Percentiles rank a stretch among this genome's conserved stretches.
These are phyloP conservation scores for Globisporangium takayamanum DNA, from an alignment of 352 stramenopile genomes.

Conservation along the genomic window DNA sequence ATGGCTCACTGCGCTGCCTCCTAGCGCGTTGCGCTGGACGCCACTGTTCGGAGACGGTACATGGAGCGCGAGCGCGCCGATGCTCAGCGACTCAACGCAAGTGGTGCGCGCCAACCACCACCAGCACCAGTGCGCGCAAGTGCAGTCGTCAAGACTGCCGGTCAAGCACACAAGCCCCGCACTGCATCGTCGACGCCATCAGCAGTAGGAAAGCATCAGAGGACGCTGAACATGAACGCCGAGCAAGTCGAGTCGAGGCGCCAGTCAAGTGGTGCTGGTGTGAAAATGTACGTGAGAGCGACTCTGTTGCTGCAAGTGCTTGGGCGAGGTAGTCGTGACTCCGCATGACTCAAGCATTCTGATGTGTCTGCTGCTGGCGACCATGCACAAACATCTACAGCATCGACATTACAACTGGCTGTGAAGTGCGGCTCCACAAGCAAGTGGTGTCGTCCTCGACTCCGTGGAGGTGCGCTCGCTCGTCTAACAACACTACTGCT, in stretches of 20 bases:
- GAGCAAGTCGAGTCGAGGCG: not conserved
- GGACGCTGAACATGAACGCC: not conserved
- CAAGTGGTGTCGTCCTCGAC: constrained; percentile 28
- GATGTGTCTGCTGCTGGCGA: not conserved
- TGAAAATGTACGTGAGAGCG: constrained; percentile 13
- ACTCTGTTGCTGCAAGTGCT: not conserved
- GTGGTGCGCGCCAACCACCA: not conserved
- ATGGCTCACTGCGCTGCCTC: not conserved
- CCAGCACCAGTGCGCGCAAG: not conserved
- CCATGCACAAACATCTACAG: constrained; percentile 12
- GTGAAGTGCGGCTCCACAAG: constrained; percentile 30
- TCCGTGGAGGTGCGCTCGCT: constrained; percentile 40
- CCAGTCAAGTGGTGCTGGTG: constrained; percentile 10
- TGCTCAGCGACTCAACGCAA: constrained; percentile 7
- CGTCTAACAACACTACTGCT: too few species aligned
- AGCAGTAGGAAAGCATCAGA: not conserved
- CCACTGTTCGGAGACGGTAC: constrained; percentile 44
- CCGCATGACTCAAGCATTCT: not conserved
- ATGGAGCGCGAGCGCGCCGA: constrained; percentile 48
- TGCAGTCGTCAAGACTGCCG: not conserved
- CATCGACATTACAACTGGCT: constrained; percentile 30
- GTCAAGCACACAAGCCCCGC: not conserved
- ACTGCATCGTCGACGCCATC: not conserved
- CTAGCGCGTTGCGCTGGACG: constrained; percentile 45
- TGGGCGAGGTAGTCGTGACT: not conserved